phyloP scores from a whole-genome alignment of 371 early-diverging fungal species.

The Smittium culicis region DNA sequence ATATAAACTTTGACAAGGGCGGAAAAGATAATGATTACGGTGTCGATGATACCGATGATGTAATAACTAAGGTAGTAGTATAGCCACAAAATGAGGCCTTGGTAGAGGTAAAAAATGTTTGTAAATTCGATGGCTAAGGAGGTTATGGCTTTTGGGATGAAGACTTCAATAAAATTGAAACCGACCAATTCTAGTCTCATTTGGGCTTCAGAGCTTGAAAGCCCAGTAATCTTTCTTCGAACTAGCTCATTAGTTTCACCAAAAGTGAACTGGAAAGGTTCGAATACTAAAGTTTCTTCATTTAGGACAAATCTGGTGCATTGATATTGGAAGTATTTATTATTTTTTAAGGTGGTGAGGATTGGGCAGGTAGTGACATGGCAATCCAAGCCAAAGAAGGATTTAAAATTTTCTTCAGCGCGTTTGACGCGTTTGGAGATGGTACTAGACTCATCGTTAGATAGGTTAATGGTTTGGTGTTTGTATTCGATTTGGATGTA shows the following conservation, averaged over 20 bases:
- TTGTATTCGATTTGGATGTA: constrained; percentile 50
- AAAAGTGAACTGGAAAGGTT: constrained; percentile 41
- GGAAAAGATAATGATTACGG: constrained; percentile 49
- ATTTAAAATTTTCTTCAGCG: constrained; percentile 12
- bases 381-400: constrained; percentile 27
- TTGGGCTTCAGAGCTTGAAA: constrained; percentile 40
- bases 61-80: constrained; percentile 62
- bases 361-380: constrained; percentile 31
- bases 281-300: constrained; percentile 32
- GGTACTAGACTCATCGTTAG: constrained; percentile 29
- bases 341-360: constrained; percentile 30
- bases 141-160: constrained; percentile 37
- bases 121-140: constrained; percentile 50
- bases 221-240: constrained; percentile 36
- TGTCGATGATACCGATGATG: constrained; percentile 58
- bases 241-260: constrained; percentile 40
- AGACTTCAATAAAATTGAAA: constrained; percentile 51
- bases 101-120: constrained; percentile 64
- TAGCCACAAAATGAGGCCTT: constrained; percentile 55
- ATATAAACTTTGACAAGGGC: constrained; percentile 54
- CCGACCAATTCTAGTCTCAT: constrained; percentile 47
- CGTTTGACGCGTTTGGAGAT: constrained; percentile 12
- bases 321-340: constrained; percentile 57
- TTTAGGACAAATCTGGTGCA: constrained; percentile 58
- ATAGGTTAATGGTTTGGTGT: constrained; percentile 36